phyloP scores from a whole-genome alignment of 495 filamentous ascomycete genomes.

The Neurospora tetrasperma region DNA sequence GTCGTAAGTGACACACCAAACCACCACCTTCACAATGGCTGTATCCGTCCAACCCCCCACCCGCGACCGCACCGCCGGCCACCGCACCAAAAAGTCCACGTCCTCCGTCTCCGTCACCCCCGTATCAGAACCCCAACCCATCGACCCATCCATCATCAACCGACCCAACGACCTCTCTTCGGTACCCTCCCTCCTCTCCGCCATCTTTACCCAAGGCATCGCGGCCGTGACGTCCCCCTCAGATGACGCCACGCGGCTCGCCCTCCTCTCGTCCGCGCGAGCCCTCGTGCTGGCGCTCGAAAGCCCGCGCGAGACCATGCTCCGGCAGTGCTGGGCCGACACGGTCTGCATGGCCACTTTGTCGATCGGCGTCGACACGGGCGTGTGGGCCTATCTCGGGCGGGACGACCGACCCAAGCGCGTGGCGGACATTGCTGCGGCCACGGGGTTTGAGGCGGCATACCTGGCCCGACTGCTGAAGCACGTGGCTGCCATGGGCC shows the following conservation, averaged over 20 bases:
- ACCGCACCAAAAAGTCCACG: background rate
- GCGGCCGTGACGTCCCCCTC: background rate
- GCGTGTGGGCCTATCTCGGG: background rate
- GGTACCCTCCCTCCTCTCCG: background rate
- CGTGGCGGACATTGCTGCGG: background rate
- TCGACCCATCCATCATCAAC: background rate
- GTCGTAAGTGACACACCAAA: background rate
- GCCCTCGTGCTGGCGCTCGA: slow-evolving; percentile 13
- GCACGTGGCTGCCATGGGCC: slow-evolving; percentile 36
- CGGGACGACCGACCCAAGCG: background rate
- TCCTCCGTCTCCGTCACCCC: background rate
- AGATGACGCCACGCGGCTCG: background rate
- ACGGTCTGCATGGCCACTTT: background rate
- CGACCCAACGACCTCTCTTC: background rate
- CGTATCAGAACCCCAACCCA: background rate
- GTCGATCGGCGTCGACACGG: slow-evolving; percentile 1
- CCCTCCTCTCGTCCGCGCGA: slow-evolving; percentile 9
- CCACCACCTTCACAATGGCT: background rate
- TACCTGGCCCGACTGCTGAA: slow-evolving; percentile 23
- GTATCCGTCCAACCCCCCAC: background rate
- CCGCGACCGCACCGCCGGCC: background rate
- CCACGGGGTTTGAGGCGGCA: background rate
- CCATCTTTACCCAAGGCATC: background rate
- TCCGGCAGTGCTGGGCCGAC: slow-evolving; percentile 22
- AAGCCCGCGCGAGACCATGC: slow-evolving; percentile 25